Conservation (phyloP, 148 eudicot genomes). For the Arctostaphylos glauca region DNA sequence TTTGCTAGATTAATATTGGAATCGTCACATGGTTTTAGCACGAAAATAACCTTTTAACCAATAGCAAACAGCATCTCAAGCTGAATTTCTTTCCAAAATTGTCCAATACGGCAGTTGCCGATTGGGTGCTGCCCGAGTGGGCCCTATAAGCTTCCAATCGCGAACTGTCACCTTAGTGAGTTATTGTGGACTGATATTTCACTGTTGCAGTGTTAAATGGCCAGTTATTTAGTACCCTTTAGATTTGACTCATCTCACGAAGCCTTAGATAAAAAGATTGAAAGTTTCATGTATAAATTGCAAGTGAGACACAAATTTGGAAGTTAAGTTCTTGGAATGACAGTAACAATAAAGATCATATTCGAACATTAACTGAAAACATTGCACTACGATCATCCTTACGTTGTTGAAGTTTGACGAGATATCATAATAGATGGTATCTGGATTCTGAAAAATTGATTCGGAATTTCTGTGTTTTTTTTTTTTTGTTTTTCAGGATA, state of each 20-base stretch:
- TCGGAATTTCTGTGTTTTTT: neutral
- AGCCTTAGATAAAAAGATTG: too few species aligned
- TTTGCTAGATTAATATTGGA: neutral
- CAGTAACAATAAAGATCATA: neutral
- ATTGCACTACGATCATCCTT: neutral
- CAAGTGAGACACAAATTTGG: neutral
- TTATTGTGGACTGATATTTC: neutral
- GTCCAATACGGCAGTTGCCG: neutral
- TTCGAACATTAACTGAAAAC: neutral
- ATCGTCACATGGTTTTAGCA: neutral
- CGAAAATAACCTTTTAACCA: constrained; percentile 5
- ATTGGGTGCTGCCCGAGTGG: neutral
- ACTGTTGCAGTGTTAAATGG: neutral
- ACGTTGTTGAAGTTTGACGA: neutral
- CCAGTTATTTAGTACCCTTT: neutral
- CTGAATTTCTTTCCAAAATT: neutral
- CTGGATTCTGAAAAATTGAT: neutral
- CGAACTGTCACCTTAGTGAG: neutral
- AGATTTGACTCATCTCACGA: too few species aligned
- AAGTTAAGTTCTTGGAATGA: neutral
- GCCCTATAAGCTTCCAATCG: neutral
- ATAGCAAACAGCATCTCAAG: neutral
- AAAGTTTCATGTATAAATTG: too few species aligned
- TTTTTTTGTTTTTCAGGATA: constrained; percentile 59
- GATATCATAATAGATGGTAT: neutral